Percentiles rank a stretch among this genome's conserved stretches.
These are phyloP conservation scores for Stephanocyclus meneghinianus DNA, from an alignment of 352 stramenopile genomes.

Conservation along the genomic window DNA sequence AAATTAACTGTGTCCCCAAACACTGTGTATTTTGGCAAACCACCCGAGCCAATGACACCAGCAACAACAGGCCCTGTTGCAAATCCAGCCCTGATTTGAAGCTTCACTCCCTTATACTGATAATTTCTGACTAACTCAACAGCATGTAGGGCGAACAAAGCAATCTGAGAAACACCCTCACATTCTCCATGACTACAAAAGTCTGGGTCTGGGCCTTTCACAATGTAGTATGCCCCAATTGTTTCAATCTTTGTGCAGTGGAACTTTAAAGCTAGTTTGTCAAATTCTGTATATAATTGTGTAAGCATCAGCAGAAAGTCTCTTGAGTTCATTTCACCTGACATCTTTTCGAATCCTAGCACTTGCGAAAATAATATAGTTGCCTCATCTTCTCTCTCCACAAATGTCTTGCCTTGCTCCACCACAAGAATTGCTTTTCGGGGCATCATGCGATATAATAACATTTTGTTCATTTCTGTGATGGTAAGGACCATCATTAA, in stretches of 20 bases:
- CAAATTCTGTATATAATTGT: not conserved
- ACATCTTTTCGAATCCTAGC: not conserved
- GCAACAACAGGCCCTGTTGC: not conserved
- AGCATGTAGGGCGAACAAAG: not conserved
- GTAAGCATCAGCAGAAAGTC: slow-evolving; percentile 2
- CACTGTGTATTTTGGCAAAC: slow-evolving; percentile 1
- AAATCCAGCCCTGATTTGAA: not conserved
- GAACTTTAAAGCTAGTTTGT: not conserved
- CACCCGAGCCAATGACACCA: not conserved
- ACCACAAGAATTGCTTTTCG: not conserved
- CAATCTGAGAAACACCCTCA: not conserved
- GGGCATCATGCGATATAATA: not conserved
- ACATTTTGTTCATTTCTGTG: slow-evolving; percentile 1
- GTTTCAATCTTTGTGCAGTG: not conserved
- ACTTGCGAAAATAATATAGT: not conserved
- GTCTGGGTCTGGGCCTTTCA: not conserved
- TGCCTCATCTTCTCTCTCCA: not conserved
- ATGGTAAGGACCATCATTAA: not conserved
- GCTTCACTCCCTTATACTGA: not conserved
- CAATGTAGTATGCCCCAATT: slow-evolving; percentile 1
- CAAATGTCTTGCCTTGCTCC: slow-evolving; percentile 1
- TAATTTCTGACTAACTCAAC: not conserved
- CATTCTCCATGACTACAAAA: not conserved
- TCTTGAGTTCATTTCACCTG: not conserved
- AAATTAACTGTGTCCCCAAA: slow-evolving; percentile 2